Evolutionary conservation across 2,329 filamentous ascomycete genomes (phyloP).

Genomic region (Diaporthe sp.): DNA sequence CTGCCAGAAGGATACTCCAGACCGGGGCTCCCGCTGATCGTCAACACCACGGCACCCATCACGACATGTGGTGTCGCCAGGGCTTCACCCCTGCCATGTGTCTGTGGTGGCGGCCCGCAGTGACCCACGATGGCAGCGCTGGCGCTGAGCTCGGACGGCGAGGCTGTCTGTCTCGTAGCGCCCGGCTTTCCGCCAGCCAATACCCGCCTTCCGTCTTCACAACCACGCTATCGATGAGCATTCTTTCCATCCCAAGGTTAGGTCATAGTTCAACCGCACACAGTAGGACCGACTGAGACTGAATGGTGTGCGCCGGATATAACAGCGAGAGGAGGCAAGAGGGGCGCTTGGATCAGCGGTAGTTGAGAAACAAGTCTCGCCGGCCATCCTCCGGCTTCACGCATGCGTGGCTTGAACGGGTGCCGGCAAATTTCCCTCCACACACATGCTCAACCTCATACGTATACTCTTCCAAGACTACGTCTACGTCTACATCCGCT

Average conservation of each 20-base stretch:
- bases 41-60: conserved; percentile 21
- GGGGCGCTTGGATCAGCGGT: neutral
- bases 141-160: neutral
- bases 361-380: conserved; percentile 10
- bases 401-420: conserved; percentile 27
- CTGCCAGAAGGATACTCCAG: neutral
- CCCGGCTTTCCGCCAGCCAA: conserved; percentile 1
- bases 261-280: too few species aligned
- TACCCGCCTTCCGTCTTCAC: neutral
- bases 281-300: neutral
- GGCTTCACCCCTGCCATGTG: neutral
- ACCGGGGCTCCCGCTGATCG: neutral
- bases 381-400: conserved; percentile 28
- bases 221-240: neutral
- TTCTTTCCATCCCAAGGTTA: neutral
- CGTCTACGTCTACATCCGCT: neutral
- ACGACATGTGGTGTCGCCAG: conserved; percentile 22
- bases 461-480: neutral
- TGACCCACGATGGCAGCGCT: neutral
- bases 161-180: neutral
- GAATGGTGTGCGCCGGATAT: neutral
- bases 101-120: neutral
- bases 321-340: neutral
- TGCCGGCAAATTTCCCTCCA: conserved; percentile 21
- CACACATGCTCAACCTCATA: neutral